Percentiles rank a stretch among this genome's conserved stretches.
Evolutionary conservation across 2,329 filamentous ascomycete genomes (phyloP).

Genomic region (Ophiocordyceps camponoti-leonardi): DNA sequence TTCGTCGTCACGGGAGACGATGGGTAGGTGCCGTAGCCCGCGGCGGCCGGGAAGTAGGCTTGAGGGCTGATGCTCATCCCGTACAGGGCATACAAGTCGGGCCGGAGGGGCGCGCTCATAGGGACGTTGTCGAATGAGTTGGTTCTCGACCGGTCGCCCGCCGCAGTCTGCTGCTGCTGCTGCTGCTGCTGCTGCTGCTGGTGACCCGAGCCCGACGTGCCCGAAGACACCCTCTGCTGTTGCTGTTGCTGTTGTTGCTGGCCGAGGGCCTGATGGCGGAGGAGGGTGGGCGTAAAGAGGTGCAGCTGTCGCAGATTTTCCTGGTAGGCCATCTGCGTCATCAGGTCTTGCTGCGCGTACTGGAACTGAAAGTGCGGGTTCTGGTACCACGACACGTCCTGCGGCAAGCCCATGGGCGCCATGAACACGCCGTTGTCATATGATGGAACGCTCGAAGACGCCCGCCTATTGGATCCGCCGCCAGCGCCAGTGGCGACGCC

Average conservation of each 20-base stretch:
- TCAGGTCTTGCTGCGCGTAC: slow-evolving; percentile 20
- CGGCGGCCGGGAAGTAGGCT: slow-evolving; percentile 25
- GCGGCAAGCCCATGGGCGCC: slow-evolving; percentile 23
- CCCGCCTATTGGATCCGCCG: slow-evolving; percentile 27
- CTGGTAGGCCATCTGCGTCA: slow-evolving; percentile 24
- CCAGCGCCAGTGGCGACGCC: slow-evolving; percentile 14
- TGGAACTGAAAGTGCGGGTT: slow-evolving; percentile 23
- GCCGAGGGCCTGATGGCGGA: slow-evolving; percentile 17
- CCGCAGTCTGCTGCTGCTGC: slow-evolving; percentile 1
- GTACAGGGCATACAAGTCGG: slow-evolving; percentile 37
- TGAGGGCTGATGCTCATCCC: slow-evolving; percentile 19
- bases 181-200: slow-evolving; percentile 10
- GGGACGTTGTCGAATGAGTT: slow-evolving; percentile 47
- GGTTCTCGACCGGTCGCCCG: slow-evolving; percentile 36
- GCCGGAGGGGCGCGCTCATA: slow-evolving; percentile 37
- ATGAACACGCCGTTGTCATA: slow-evolving; percentile 33
- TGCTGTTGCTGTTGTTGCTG: slow-evolving; percentile 7
- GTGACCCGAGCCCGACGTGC: slow-evolving; percentile 5
- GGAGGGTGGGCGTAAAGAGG: slow-evolving; percentile 17
- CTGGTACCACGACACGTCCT: slow-evolving; percentile 33
- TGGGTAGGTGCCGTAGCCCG: slow-evolving; percentile 34
- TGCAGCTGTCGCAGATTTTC: slow-evolving; percentile 18
- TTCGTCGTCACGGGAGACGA: slow-evolving; percentile 34
- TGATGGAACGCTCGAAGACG: slow-evolving; percentile 32
- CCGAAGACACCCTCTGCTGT: slow-evolving; percentile 8